Evolutionary conservation across 2,329 filamentous ascomycete genomes (phyloP).

Genomic region (Ophiognomonia clavigignenti-juglandacearum): DNA sequence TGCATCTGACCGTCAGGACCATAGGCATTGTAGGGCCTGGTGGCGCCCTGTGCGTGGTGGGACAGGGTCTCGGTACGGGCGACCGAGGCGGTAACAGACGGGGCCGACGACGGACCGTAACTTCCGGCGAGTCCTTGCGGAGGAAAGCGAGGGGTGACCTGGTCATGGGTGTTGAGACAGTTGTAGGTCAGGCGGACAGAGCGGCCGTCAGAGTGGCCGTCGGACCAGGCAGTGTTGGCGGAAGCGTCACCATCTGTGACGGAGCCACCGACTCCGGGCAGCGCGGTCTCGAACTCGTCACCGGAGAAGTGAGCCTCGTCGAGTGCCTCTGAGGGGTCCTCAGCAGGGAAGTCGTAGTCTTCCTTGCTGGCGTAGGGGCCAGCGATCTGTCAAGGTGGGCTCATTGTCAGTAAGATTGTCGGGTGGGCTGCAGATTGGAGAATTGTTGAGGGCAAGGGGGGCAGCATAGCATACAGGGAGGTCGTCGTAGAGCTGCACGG

Average conservation of each 20-base stretch:
- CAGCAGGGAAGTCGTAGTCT: background rate
- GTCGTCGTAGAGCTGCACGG: background rate
- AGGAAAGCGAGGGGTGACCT: background rate
- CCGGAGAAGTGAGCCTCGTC: too few species aligned
- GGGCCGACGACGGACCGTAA: conserved; percentile 10
- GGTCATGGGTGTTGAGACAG: background rate
- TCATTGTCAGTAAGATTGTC: too few species aligned
- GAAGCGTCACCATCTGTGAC: background rate
- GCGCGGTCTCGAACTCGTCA: too few species aligned
- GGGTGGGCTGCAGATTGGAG: too few species aligned
- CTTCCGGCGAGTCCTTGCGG: background rate
- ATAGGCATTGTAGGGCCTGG: conserved; percentile 18
- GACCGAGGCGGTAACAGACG: conserved; percentile 1
- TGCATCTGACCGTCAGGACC: conserved; percentile 19
- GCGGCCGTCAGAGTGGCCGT: background rate
- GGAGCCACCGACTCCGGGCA: background rate
- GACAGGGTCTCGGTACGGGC: background rate
- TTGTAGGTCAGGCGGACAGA: background rate
- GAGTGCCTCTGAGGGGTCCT: background rate
- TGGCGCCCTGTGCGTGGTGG: too few species aligned
- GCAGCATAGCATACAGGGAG: background rate
- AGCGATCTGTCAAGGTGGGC: too few species aligned
- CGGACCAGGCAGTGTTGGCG: background rate
- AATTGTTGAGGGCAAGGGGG: background rate
- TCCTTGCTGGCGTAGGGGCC: background rate